Conservation (phyloP, 106 monocot species). For the Dioscorea zingiberensis region DNA sequence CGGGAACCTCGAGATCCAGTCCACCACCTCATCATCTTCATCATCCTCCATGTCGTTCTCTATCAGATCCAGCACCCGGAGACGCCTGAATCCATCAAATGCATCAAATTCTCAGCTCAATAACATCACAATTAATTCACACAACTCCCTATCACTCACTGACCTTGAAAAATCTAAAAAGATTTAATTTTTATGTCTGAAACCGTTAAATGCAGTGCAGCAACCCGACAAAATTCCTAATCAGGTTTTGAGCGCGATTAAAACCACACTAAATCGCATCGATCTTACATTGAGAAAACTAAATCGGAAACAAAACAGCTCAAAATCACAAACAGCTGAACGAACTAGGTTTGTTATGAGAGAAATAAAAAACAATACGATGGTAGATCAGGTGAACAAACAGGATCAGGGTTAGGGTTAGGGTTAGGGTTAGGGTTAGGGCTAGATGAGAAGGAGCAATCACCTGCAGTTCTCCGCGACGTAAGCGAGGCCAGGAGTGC, state of each 20-base stretch:
- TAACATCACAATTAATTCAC: no score
- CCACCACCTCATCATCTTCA: constrained; percentile 23
- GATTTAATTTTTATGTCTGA: no score
- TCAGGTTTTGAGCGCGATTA: no score
- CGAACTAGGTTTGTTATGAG: not conserved
- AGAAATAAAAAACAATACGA: not conserved
- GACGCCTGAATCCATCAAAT: constrained; percentile 30
- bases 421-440: not conserved
- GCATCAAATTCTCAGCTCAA: constrained; percentile 1
- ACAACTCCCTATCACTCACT: no score
- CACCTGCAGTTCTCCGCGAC: constrained; percentile 75
- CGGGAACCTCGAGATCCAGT: constrained; percentile 79
- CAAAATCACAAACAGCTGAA: not conserved
- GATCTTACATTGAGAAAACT: not conserved
- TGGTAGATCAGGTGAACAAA: no score
- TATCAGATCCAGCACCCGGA: constrained; percentile 71
- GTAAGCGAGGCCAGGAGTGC: constrained; percentile 56
- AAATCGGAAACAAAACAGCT: not conserved
- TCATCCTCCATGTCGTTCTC: constrained; percentile 67
- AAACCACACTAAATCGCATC: no score
- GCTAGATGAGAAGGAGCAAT: not conserved
- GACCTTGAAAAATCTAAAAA: no score
- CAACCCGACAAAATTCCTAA: no score
- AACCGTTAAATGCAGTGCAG: no score
- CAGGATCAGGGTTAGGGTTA: not conserved